Conservation (phyloP, 129 eudicot species). For the Lactuca saligna region DNA sequence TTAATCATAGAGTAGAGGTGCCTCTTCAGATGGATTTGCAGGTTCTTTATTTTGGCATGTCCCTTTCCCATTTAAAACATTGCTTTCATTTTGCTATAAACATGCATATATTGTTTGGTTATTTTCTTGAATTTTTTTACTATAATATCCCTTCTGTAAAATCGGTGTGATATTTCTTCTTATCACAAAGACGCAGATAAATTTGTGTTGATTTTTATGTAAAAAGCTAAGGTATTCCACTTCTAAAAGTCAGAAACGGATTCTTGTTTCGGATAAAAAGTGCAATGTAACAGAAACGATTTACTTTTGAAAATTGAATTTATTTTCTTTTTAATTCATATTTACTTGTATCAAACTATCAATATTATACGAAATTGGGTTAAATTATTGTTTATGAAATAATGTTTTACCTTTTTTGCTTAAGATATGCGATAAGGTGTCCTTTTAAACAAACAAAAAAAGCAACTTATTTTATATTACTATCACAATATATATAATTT, state of each 20-base stretch:
- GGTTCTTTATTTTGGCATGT: constrained; percentile 19
- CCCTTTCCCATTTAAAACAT: constrained; percentile 1
- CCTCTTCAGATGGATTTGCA: constrained; percentile 25
- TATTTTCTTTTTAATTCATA: constrained; percentile 3
- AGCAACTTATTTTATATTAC: no score
- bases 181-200: constrained; percentile 10
- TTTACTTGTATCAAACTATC: background rate
- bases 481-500: no score
- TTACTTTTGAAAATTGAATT: background rate
- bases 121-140: background rate
- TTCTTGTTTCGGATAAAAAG: constrained; percentile 24
- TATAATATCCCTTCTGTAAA: background rate
- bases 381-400: background rate
- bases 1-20: constrained; percentile 16
- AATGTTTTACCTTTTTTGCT: no score
- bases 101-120: background rate
- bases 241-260: constrained; percentile 14
- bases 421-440: no score
- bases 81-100: background rate
- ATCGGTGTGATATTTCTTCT: constrained; percentile 22
- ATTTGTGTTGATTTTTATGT: constrained; percentile 18
- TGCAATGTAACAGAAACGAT: constrained; percentile 1
- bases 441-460: no score
- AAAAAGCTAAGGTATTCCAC: constrained; percentile 22
- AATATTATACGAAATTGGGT: background rate